Conservation (phyloP, 2,329 filamentous ascomycete species). For the Claviceps humidiphila region DNA sequence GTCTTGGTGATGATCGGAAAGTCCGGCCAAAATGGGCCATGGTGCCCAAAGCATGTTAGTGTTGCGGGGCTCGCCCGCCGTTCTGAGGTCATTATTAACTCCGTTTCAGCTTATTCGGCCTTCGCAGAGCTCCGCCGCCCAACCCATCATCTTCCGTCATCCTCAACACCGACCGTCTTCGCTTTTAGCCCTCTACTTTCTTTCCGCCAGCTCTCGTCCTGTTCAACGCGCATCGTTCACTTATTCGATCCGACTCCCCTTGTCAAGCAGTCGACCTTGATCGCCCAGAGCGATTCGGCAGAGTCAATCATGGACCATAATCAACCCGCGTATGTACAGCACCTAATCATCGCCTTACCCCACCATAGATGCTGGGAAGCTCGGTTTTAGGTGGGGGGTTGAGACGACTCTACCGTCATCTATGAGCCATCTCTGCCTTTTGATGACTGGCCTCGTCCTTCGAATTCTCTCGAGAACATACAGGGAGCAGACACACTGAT, state of each 20-base stretch:
- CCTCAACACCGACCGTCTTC: background rate
- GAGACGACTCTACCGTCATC: background rate
- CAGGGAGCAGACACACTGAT: slow-evolving; percentile 5
- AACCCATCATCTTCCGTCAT: slow-evolving; percentile 5
- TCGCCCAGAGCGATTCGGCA: slow-evolving; percentile 7
- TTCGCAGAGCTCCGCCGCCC: slow-evolving; percentile 1
- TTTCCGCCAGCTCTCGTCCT: background rate
- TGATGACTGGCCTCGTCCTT: background rate
- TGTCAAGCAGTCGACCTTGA: background rate
- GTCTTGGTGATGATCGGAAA: background rate
- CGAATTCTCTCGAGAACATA: background rate
- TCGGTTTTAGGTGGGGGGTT: slow-evolving; percentile 4
- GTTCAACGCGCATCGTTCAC: background rate
- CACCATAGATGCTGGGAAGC: slow-evolving; percentile 6
- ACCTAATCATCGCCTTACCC: slow-evolving; percentile 3
- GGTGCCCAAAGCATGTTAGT: background rate
- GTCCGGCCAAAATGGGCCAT: background rate
- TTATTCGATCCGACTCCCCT: background rate
- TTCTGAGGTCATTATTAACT: slow-evolving; percentile 9
- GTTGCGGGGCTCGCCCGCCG: background rate
- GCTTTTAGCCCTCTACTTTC: background rate
- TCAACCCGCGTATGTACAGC: slow-evolving; percentile 7
- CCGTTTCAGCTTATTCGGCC: slow-evolving; percentile 9
- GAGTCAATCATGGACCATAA: slow-evolving; percentile 8
- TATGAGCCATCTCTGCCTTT: background rate